Evolutionary conservation across 2,329 filamentous ascomycete genomes (phyloP), one percentile per base, ranked within the genome.

Genomic region (Meredithiella fracta): DNA sequence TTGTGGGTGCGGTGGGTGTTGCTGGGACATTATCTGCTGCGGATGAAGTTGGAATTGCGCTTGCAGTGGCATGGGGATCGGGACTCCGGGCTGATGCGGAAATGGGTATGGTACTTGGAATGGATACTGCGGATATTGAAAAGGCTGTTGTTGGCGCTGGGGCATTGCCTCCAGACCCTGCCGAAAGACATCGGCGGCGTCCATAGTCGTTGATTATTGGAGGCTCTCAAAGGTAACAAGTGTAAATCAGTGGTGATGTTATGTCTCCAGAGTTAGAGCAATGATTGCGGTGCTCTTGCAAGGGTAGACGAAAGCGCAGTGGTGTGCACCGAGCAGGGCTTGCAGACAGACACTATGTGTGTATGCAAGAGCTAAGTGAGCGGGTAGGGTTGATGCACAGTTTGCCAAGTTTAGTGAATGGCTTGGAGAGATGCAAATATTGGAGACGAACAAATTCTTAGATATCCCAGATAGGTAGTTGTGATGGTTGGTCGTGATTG

Each of bases 151-250:
- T 47, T 59, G 58, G 23, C 51, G 58, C 47, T 40, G 60, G 31
- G 60, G 60, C 57, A 56, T 65, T 66, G 64, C 62, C 63, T 70
- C 71, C 58, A 79, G 70, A 64, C 76, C 78, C 65, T 78, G 78
- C 61, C 76, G 76, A 63, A 81, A 80, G 63, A 81, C 71, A 64
- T 75, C 73, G 60, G 74, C 71, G 61, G 76, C 72, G 65, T 83
- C 77, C 79, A 83, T 83, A 59, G 62, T 26, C 14, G 44, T 38
- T 17, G 23, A 8, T 5, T 23, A 14, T 31, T 7, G 7, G 17
- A 54, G 5, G 29, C 29, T n/a, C n/a, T n/a, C 40, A 31, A 25
- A 22, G 34, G 9, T 3, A 25, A 17, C 14, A 40, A 6, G 34
- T 42, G 38, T 42, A 34, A 34, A 34, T 5, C 29, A 34, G 29